Percentiles rank a stretch among this genome's conserved stretches.
phyloP scores from a whole-genome alignment of 257 asterid genomes.

The Oldenlandia corymbosa region DNA sequence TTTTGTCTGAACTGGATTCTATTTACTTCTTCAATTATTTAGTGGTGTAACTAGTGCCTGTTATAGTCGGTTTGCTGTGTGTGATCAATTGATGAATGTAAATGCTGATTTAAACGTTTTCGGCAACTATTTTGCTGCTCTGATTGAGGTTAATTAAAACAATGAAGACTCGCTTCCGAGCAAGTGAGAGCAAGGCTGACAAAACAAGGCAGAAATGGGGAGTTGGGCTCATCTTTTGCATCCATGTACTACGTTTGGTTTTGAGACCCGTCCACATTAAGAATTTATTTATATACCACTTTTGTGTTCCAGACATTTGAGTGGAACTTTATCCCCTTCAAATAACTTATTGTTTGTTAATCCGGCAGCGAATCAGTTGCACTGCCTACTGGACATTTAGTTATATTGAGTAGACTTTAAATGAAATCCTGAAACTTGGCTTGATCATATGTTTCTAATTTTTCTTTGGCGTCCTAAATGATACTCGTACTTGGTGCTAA shows the following conservation, averaged over 20 bases:
- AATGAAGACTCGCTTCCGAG: not conserved
- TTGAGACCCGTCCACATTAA: too few relatives aligned
- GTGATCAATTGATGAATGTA: not conserved
- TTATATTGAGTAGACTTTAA: too few relatives aligned
- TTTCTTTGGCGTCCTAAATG: too few relatives aligned
- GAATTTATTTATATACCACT: too few relatives aligned
- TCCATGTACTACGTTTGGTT: too few relatives aligned
- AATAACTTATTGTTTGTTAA: not conserved
- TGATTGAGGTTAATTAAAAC: not conserved
- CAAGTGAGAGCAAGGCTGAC: not conserved
- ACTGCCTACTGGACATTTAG: not conserved
- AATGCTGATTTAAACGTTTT: not conserved
- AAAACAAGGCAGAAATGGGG: not conserved
- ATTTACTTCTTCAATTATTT: not conserved
- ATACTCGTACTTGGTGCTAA: not conserved
- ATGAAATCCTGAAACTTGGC: too few relatives aligned
- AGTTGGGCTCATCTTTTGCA: not conserved
- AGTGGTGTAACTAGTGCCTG: not conserved
- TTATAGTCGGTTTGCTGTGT: not conserved
- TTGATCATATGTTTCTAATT: too few relatives aligned
- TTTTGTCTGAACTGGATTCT: not conserved
- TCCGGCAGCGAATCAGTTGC: not conserved
- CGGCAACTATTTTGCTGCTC: not conserved
- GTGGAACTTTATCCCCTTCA: not conserved
- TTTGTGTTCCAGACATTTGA: too few relatives aligned